These are phyloP conservation scores for Mortierella alpina DNA, from an alignment of 192 early-diverging fungal species.

Conservation along the genomic window DNA sequence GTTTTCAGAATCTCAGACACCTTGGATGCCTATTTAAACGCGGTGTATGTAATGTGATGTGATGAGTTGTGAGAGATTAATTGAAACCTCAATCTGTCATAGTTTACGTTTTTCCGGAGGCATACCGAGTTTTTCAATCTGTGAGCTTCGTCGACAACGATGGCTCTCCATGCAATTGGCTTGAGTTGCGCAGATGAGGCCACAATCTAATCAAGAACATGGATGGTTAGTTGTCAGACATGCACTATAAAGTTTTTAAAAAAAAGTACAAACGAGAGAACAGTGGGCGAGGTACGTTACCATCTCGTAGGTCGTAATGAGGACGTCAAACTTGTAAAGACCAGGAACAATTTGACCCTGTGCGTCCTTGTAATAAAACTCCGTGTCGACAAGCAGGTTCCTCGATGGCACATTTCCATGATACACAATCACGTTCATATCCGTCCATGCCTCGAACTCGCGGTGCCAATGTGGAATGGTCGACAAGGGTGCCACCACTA, in stretches of 20 bases:
- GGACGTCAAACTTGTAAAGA: slow-evolving; percentile 68
- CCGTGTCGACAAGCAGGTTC: slow-evolving; percentile 83
- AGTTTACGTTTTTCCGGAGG: slow-evolving; percentile 17
- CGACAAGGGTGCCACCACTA: slow-evolving; percentile 71
- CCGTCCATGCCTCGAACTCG: slow-evolving; percentile 52
- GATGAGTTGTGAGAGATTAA: not conserved
- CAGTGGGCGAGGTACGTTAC: not conserved
- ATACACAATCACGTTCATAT: slow-evolving; percentile 50
- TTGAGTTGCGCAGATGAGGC: slow-evolving; percentile 73
- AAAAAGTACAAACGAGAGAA: too few species aligned
- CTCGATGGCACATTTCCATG: slow-evolving; percentile 77
- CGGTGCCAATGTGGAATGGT: slow-evolving; percentile 75
- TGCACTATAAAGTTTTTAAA: not conserved
- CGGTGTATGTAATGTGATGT: not conserved
- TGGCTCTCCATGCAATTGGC: slow-evolving; percentile 76
- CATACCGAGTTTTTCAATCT: slow-evolving; percentile 79
- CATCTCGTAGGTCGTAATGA: slow-evolving; percentile 70
- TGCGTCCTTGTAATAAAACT: slow-evolving; percentile 60
- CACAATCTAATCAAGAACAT: slow-evolving; percentile 47
- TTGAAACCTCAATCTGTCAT: not conserved
- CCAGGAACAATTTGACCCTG: slow-evolving; percentile 61
- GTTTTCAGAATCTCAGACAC: slow-evolving; percentile 81
- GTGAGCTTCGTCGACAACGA: slow-evolving; percentile 88
- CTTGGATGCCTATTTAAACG: slow-evolving; percentile 68
- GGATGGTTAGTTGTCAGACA: not conserved